Evolutionary conservation across 805 yeast genomes (phyloP), one percentile per base, ranked within the genome.

Genomic region (Starmerella stellata): DNA sequence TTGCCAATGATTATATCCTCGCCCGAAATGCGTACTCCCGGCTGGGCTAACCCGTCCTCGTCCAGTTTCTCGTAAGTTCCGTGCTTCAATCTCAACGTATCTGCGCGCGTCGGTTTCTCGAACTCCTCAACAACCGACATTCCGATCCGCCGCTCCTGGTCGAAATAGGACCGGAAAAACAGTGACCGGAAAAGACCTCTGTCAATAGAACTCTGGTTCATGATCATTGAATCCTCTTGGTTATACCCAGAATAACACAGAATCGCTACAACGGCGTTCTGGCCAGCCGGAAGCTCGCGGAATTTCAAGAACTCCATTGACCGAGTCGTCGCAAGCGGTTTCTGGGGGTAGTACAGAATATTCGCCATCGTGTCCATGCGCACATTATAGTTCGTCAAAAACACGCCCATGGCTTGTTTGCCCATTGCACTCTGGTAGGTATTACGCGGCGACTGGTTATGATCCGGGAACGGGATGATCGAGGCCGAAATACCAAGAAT

Each of bases 361-460:
- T 90, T 90, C 8, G 98, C 95, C 98, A 90, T 90, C 1, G 98
- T 90, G 61, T 90, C 98, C 98, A 90, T 90, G 64, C 98, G 80
- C 38, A 87, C 94, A 42, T 77, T 72, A 60, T 87, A 90, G 56
- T 90, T 90, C 4, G 98, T 90, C 53, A 87, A 69, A 60, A 80
- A 87, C 8, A 90, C 96, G 57, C 98, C 98, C 98, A 90, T 90
- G 41, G 98, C 98, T 65, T 90, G 98, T 62, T 90, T 90, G 74
- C 98, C 98, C 98, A 90, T 90, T 47, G 98, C 98, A 58, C 95
- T 85, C 66, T 90, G 98, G 62, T 90, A 90, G 3, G 98, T 90
- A 58, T 90, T 90, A 75, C 98, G 87, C 44, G 98, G 98, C 44
- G 95, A 85, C 67, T 90, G 98, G 61, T 90, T 90, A 62, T 90